Evolutionary conservation across 192 early-diverging fungal genomes (phyloP), one percentile per base, ranked within the genome.

Genomic region (Dissophora globulifera): DNA sequence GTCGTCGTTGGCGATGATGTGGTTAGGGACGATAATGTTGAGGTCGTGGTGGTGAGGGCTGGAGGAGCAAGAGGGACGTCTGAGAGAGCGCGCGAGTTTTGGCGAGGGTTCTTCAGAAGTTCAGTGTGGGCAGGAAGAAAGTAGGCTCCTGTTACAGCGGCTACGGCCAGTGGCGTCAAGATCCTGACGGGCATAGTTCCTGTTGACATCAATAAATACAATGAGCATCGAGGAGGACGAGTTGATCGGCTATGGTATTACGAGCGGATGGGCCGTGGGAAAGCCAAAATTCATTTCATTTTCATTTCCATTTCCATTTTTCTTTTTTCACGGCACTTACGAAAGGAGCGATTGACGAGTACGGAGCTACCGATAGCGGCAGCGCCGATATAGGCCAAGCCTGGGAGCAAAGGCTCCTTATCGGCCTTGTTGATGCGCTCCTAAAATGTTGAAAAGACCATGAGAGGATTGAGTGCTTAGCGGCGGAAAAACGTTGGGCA

Each of bases 151-250:
- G 58, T 23, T 12, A 49, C 35, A 13, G 72, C 64, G 27, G 50
- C 72, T 4, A 76, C 31, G 2, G 58, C 47, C 33, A 76, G 40
- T 2, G 72, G 72, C 29, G 63, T 76, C 33, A 76, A 9, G 32
- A 76, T 43, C 50, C 67, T 76, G 45, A 76, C 64, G 1, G 57
- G 35, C 11, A 50, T 35, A 31, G 63, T 76, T 19, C 50, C 72
- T 76, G 33, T 45, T 55, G 9, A 25, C 5, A 17, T 67, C 6
- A 1, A 2, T 4, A 40, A 35, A 8, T 10, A 30, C 27, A 10
- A 23, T 2, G 8, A 25, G 15, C 1, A 33, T 32, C 0, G 13
- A 38, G 35, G 13, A 38, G 13, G 13, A 38, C 6, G 35, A 9
- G 13, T 38, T 6, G 35, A 13, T 38, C 13, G 13, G 35, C 13